Evolutionary conservation across 2,329 filamentous ascomycete genomes (phyloP), one percentile per base, ranked within the genome.

Genomic region (Domatiomyces catenatus): DNA sequence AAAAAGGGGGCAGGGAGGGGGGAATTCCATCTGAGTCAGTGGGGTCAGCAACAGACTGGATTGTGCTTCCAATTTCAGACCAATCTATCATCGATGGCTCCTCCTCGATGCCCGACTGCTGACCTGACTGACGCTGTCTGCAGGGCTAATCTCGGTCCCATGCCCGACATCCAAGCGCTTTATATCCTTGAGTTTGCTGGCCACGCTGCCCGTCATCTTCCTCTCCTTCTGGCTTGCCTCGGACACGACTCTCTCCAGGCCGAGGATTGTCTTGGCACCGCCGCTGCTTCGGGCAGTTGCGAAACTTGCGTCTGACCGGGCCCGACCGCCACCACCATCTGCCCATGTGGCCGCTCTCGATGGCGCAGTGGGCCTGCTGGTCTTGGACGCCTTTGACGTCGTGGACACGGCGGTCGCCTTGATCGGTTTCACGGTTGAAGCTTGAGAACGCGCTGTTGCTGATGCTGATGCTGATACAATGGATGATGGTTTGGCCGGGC

Each of bases 51-150:
- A 24, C 22, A 3, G 22, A 24, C 3, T 24, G 6, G 22, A 24
- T 6, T 6, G 2, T 32, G 2, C 28, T 32, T 32, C 28, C 26
- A 36, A 17, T n/a, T 24, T 26, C 8, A 15, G 10, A 42, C 10
- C 7, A 18, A n/a, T 43, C n/a, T 2, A 19, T 42, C 26, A 46
- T 26, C 48, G 43, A 19, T 19, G 8, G 26, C 49, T 51, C 15
- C 45, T 48, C 49, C 50, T 52, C 46, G 19, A 39, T 12, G 45
- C 47, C 45, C 49, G 32, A 39, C 51, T 50, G 32, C 52, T 54
- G 20, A 60, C 50, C 55, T 60, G 58, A 54, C 57, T 59, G 1
- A 60, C 56, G 50, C 55, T 58, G 46, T 60, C 58, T 44, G 56
- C 54, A 8, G 58, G 58, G 44, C 53, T 50, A 19, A 60, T 54